Conservation (phyloP, 1,284 basidiomycete genomes). For the Boletus sp. region DNA sequence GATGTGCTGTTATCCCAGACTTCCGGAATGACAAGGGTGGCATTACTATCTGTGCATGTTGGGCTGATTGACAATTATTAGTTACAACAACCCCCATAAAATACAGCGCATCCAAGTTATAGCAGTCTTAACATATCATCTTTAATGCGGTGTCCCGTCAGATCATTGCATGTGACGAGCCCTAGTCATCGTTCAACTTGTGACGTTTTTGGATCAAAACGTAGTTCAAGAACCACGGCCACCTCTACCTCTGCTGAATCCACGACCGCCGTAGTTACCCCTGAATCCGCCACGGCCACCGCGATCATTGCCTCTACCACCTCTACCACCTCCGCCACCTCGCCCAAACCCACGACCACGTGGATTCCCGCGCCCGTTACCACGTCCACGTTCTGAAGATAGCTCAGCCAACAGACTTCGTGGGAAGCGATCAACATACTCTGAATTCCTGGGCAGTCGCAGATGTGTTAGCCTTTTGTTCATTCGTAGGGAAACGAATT, state of each 20-base stretch:
- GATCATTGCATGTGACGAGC: no score
- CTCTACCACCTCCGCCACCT: slow-evolving; percentile 45
- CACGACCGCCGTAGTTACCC: slow-evolving; percentile 45
- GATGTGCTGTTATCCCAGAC: slow-evolving; percentile 83
- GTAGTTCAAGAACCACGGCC: slow-evolving; percentile 49
- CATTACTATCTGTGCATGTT: slow-evolving; percentile 27
- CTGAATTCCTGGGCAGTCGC: slow-evolving; percentile 46
- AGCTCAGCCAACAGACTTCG: slow-evolving; percentile 7
- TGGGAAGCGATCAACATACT: slow-evolving; percentile 43
- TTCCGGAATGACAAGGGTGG: slow-evolving; percentile 73
- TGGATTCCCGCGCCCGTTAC: slow-evolving; percentile 43
- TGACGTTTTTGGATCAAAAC: not conserved
- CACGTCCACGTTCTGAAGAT: slow-evolving; percentile 59
- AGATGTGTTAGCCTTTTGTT: slow-evolving; percentile 9
- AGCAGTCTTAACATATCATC: no score
- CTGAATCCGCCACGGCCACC: slow-evolving; percentile 50
- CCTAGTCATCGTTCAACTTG: no score
- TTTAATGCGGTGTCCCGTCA: no score
- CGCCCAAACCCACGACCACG: slow-evolving; percentile 50
- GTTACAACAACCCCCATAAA: no score
- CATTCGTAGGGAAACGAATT: slow-evolving; percentile 5
- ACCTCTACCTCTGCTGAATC: slow-evolving; percentile 44
- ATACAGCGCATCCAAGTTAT: not conserved
- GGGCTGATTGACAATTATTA: no score
- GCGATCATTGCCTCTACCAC: slow-evolving; percentile 41